A percentile compares a stretch with the other conserved stretches of the same genome.
Conservation (phyloP, 2,329 filamentous ascomycete species). For the Penicillium sp. region DNA sequence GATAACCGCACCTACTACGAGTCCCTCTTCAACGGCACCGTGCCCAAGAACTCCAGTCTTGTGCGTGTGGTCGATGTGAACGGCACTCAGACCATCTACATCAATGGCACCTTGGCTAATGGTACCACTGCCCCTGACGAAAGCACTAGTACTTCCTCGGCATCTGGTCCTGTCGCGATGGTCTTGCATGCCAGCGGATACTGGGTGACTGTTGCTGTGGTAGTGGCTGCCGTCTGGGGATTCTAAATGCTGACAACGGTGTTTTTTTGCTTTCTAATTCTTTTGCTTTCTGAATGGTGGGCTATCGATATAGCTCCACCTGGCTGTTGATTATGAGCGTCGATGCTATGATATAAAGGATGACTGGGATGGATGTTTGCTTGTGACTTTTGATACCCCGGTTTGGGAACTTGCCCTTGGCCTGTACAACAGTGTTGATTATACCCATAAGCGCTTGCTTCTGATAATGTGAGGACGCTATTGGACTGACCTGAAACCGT, state of each 20-base stretch:
- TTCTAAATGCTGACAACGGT: conserved; percentile 12
- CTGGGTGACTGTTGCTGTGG: conserved; percentile 36
- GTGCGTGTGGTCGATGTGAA: conserved; percentile 36
- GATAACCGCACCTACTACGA: conserved; percentile 38
- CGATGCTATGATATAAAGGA: conserved; percentile 1
- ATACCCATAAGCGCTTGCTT: not conserved
- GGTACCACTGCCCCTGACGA: conserved; percentile 36
- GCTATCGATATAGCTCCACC: not conserved
- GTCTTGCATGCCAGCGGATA: conserved; percentile 32
- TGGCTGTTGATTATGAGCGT: not conserved
- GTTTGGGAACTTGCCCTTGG: not conserved
- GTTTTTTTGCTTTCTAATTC: not conserved
- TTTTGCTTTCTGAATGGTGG: not conserved
- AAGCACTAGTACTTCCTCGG: conserved; percentile 15
- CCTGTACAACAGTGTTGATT: conserved; percentile 2
- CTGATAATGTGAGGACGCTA: not conserved
- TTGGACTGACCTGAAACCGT: not conserved
- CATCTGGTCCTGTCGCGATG: conserved; percentile 14
- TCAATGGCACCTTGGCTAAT: conserved; percentile 43
- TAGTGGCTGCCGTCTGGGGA: conserved; percentile 28
- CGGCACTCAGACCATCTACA: conserved; percentile 38
- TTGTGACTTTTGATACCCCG: conserved; percentile 7
- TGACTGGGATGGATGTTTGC: conserved; percentile 5
- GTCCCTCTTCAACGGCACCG: conserved; percentile 36
- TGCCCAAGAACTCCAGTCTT: conserved; percentile 32